Conservation (phyloP, 129 eudicot species). For the Chrysanthemum makinoi region DNA sequence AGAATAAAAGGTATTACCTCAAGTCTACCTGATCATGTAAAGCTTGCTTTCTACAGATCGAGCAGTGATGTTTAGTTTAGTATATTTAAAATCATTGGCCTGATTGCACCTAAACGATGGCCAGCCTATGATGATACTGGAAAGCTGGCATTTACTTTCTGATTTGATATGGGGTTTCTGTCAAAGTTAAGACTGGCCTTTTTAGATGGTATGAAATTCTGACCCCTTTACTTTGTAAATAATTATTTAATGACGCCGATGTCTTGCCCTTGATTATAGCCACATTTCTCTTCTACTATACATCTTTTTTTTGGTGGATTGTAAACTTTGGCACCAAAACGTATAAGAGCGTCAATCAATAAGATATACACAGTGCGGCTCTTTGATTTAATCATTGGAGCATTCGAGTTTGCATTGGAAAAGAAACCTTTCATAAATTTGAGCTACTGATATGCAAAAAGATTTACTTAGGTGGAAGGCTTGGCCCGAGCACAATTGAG, state of each 20-base stretch:
- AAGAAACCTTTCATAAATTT: no score
- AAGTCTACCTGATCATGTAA: constrained; percentile 8
- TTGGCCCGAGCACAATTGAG: no score
- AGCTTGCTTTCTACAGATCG: not conserved
- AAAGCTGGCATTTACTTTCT: constrained; percentile 6
- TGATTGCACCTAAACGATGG: not conserved
- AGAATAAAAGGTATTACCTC: not conserved
- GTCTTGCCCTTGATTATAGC: not conserved
- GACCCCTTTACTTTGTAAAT: constrained; percentile 3
- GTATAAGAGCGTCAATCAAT: no score
- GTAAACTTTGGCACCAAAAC: not conserved
- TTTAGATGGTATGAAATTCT: constrained; percentile 18
- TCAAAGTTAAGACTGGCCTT: not conserved
- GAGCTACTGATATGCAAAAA: no score
- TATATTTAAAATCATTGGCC: constrained; percentile 5
- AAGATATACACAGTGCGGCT: no score
- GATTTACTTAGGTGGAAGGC: no score
- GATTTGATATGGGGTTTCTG: not conserved
- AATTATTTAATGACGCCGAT: constrained; percentile 3
- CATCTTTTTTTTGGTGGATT: not conserved
- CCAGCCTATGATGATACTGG: constrained; percentile 9
- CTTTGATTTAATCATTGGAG: no score
- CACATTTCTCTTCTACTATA: not conserved
- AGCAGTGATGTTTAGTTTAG: not conserved
- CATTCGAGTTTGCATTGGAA: no score